Conservation (phyloP, 2,329 filamentous ascomycete genomes). For the Aureobasidium namibiae region DNA sequence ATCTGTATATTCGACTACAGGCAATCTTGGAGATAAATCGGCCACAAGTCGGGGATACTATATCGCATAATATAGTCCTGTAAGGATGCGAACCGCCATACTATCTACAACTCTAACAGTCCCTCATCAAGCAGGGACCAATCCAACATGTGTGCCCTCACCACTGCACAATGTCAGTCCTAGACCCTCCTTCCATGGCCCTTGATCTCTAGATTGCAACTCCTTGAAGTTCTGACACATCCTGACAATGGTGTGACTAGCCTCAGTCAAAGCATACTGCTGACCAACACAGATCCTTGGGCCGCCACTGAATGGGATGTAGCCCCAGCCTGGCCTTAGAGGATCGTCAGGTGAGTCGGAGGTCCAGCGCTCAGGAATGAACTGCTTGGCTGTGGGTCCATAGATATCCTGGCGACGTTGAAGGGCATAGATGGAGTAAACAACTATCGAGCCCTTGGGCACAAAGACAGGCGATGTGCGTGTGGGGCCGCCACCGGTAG, state of each 20-base stretch:
- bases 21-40: too few relatives aligned
- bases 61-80: too few relatives aligned
- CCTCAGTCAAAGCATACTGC: conserved; percentile 7
- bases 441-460: conserved; percentile 23
- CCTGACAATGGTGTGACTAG: conserved; percentile 5
- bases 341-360: not conserved
- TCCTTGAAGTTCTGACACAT: not conserved
- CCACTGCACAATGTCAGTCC: not conserved
- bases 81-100: too few relatives aligned
- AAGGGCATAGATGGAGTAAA: conserved; percentile 28
- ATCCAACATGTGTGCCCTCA: not conserved
- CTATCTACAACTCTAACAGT: not conserved
- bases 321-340: not conserved
- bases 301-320: not conserved
- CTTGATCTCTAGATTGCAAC: not conserved
- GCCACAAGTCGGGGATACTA: too few relatives aligned
- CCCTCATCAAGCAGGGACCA: not conserved
- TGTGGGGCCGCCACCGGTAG: conserved; percentile 50
- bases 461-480: conserved; percentile 46
- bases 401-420: conserved; percentile 31
- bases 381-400: conserved; percentile 32
- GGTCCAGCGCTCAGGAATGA: conserved; percentile 28
- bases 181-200: not conserved
- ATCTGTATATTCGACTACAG: too few relatives aligned
- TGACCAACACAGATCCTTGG: conserved; percentile 7